Evolutionary conservation across 345 rosid species (phyloP).

Genomic region (Barbarea vulgaris): DNA sequence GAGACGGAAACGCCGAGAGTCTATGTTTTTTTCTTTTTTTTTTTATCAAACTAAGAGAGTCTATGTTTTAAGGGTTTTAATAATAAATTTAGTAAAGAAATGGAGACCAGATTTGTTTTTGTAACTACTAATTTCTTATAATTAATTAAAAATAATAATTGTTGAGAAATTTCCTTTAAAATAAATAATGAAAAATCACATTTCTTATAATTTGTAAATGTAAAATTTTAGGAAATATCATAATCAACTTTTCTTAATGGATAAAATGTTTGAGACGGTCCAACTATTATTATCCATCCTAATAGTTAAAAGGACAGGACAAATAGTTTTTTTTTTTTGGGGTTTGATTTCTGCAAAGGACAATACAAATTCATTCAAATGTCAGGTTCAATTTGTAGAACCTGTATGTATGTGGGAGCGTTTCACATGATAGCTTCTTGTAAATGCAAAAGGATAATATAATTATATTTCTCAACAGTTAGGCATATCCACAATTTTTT

Average conservation of each 20-base stretch:
- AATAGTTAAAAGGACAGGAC: background rate
- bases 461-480: background rate
- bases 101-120: background rate
- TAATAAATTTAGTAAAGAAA: conserved; percentile 1
- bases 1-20: background rate
- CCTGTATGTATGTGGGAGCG: background rate
- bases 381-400: conserved; percentile 5
- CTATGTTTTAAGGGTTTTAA: background rate
- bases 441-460: background rate
- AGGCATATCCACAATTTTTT: background rate
- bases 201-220: background rate
- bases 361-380: conserved; percentile 2
- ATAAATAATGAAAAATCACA: background rate
- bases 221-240: background rate
- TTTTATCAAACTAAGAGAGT: background rate
- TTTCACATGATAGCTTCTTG: conserved; percentile 9
- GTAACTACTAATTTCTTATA: background rate
- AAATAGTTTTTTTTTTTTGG: background rate
- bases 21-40: no score
- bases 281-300: background rate
- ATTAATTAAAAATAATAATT: background rate
- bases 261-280: background rate
- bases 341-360: background rate
- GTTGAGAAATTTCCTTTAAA: background rate
- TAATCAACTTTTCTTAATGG: background rate